Evolutionary conservation across 208 protist species (phyloP), one percentile per base, ranked within the genome.

Genomic region (Acanthamoeba healyi): DNA sequence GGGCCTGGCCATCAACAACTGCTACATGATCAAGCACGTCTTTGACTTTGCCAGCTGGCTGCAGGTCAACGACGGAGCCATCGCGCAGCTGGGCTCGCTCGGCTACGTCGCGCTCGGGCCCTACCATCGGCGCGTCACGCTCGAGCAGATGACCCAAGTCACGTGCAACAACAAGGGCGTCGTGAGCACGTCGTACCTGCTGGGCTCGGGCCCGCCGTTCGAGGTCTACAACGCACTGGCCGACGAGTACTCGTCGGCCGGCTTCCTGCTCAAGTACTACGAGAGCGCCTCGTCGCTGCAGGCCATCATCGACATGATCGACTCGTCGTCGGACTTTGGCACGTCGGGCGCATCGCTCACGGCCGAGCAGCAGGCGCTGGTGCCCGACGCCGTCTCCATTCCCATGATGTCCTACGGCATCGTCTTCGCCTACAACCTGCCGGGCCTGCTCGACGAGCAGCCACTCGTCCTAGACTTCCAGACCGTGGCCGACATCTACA

Each of bases 351-450:
- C 26, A 36, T 26, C 29, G 26, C 61, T 70, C 61, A 70, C 61
- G 61, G 14, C 61, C 14, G 61, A 70, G 61, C 61, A 70, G 61
- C 61, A 70, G 22, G 61, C 61, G 61, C 61, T 70, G 14, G 61
- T 70, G 61, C 61, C 61, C 61, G 61, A 70, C 61, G 29, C 61
- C 26, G 61, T 70, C 7, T 5, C 7, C 61, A 34, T 70, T 7
- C 61, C 61, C 26, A 34, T 34, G 26, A 34, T 70, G 61, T 26
- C 61, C 14, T 70, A 70, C 61, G 61, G 26, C 7, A 36, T 36
- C 61, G 61, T 70, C 26, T 70, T 70, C 22, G 29, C 61, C 61
- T 70, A 70, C 29, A 70, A 70, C 61, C 26, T 70, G 61, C 61
- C 61, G 14, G 61, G 29, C 26, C 19, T 70, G 61, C 29, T 36